A percentile compares a stretch with the other conserved stretches of the same genome.
Evolutionary conservation across 495 filamentous ascomycete genomes (phyloP).

Genomic region (Xylaria sp.): DNA sequence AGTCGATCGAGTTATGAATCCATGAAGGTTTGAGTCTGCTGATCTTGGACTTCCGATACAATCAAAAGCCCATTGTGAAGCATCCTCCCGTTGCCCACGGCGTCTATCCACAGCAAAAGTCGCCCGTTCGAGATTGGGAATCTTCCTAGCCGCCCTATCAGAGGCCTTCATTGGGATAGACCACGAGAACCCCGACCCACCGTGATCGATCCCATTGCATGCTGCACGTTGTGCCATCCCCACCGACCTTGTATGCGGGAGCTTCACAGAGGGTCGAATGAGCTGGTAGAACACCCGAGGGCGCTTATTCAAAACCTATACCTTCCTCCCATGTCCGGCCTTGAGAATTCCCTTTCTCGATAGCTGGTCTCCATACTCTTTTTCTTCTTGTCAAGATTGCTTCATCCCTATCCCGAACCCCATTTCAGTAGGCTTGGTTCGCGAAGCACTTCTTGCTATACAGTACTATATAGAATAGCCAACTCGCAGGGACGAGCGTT

Average conservation of each 20-base stretch:
- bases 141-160: slow-evolving; percentile 41
- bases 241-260: slow-evolving; percentile 50
- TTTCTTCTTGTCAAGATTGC: slow-evolving; percentile 43
- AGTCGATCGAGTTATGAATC: slow-evolving; percentile 25
- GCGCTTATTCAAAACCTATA: slow-evolving; percentile 63
- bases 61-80: slow-evolving; percentile 25
- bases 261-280: slow-evolving; percentile 43
- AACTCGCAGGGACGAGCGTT: slow-evolving; percentile 39
- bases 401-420: slow-evolving; percentile 40
- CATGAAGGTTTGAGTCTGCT: slow-evolving; percentile 30
- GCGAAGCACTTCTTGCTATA: slow-evolving; percentile 30
- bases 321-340: slow-evolving; percentile 47
- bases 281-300: slow-evolving; percentile 42
- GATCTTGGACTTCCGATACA: slow-evolving; percentile 35
- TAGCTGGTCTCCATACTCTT: slow-evolving; percentile 62
- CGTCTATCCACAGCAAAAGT: slow-evolving; percentile 41
- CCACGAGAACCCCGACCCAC: slow-evolving; percentile 34
- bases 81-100: slow-evolving; percentile 31
- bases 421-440: slow-evolving; percentile 30
- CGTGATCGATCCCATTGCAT: slow-evolving; percentile 45
- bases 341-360: slow-evolving; percentile 47
- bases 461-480: slow-evolving; percentile 29
- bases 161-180: slow-evolving; percentile 31
- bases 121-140: slow-evolving; percentile 41
- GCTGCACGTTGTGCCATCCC: slow-evolving; percentile 32